phyloP scores from a whole-genome alignment of 2,329 filamentous ascomycete species.

The Phoma sp. region DNA sequence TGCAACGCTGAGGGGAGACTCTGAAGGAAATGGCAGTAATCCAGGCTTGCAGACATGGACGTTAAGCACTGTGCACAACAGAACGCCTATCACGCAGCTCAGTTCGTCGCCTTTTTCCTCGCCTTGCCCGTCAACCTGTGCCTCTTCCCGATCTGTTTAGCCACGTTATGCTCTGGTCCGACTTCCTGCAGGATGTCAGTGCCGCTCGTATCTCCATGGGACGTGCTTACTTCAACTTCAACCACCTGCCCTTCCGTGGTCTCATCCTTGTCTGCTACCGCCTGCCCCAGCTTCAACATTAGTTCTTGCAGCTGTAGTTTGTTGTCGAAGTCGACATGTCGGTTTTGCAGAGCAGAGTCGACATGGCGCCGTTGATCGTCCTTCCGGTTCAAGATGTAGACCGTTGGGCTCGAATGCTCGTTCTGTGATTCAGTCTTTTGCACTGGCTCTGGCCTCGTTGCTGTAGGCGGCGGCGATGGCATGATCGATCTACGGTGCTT shows the following conservation, averaged over 20 bases:
- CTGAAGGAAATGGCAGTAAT: too few relatives aligned
- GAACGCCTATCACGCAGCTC: neutral
- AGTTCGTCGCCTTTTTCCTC: conserved; percentile 2
- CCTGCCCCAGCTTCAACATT: neutral
- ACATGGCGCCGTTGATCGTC: conserved; percentile 2
- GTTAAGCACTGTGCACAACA: too few relatives aligned
- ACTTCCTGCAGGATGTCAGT: conserved; percentile 1
- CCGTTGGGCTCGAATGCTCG: neutral
- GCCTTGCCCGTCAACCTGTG: conserved; percentile 14
- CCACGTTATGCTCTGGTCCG: neutral
- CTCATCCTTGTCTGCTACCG: neutral
- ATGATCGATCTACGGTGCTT: conserved; percentile 16
- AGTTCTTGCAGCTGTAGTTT: neutral
- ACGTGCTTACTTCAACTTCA: neutral
- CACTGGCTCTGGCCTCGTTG: neutral
- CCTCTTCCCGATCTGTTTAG: neutral
- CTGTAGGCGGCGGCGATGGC: conserved; percentile 4
- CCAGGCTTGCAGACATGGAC: too few relatives aligned
- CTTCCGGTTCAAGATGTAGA: neutral
- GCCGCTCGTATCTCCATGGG: neutral
- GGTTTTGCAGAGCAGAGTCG: neutral
- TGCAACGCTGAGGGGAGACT: too few relatives aligned
- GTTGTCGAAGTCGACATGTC: conserved; percentile 1
- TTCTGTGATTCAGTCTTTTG: neutral
- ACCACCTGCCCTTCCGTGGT: neutral